Conservation (phyloP, 2,329 filamentous ascomycete genomes). For the Thermoascus crustaceus region DNA sequence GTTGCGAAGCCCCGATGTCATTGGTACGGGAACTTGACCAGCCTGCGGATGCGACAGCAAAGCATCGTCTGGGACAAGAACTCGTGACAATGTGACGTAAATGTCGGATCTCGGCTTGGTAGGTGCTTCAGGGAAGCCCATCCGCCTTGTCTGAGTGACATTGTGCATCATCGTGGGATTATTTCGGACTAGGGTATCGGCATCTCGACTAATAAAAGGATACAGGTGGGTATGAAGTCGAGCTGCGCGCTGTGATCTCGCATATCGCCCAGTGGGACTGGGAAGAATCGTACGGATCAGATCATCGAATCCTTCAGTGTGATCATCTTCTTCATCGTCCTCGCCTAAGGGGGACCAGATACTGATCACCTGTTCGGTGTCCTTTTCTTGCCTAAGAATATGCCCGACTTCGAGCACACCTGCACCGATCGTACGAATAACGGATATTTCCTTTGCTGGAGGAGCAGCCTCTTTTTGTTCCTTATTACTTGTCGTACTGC, state of each 20-base stretch:
- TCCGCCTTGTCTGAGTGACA: slow-evolving; percentile 72
- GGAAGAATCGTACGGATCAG: slow-evolving; percentile 66
- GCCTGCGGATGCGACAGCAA: slow-evolving; percentile 63
- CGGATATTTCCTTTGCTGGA: slow-evolving; percentile 27
- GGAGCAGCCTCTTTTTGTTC: slow-evolving; percentile 17
- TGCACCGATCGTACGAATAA: slow-evolving; percentile 65
- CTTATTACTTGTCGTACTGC: slow-evolving; percentile 21
- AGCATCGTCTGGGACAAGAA: slow-evolving; percentile 62
- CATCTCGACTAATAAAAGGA: slow-evolving; percentile 68
- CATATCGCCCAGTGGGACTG: slow-evolving; percentile 65
- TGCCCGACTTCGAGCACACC: slow-evolving; percentile 69
- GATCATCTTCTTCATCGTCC: slow-evolving; percentile 49
- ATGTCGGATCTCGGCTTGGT: slow-evolving; percentile 87
- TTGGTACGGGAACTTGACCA: slow-evolving; percentile 67
- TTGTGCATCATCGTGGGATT: slow-evolving; percentile 82
- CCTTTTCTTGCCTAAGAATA: slow-evolving; percentile 62
- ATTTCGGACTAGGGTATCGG: slow-evolving; percentile 70
- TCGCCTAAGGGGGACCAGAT: slow-evolving; percentile 63
- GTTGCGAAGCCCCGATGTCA: slow-evolving; percentile 59
- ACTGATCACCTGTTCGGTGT: slow-evolving; percentile 65
- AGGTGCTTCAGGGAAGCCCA: slow-evolving; percentile 88
- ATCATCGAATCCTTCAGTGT: slow-evolving; percentile 61
- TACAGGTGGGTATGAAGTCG: slow-evolving; percentile 71
- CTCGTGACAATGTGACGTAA: slow-evolving; percentile 76
- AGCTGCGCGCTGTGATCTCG: slow-evolving; percentile 63